Percentiles rank a stretch among this genome's conserved stretches.
phyloP scores from a whole-genome alignment of 495 filamentous ascomycete species.

The Annulohypoxylon stygium region DNA sequence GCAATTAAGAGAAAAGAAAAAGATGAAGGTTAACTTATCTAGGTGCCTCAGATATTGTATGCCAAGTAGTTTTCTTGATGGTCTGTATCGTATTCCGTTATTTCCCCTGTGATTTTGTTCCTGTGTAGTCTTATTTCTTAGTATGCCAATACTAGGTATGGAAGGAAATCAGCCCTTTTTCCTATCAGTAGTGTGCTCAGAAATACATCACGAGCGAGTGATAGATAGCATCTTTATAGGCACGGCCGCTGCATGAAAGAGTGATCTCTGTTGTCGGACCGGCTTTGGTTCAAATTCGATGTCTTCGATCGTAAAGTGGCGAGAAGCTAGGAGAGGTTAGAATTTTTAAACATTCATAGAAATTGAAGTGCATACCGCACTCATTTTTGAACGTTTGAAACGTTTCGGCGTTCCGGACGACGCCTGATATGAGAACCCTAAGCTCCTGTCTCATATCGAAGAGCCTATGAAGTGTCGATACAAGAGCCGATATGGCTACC shows the following conservation, averaged over 20 bases:
- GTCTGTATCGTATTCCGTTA: no score
- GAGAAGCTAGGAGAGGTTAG: constrained; percentile 46
- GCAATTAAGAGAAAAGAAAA: no score
- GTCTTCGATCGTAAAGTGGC: constrained; percentile 57
- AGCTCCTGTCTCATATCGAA: constrained; percentile 49
- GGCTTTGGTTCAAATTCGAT: constrained; percentile 60
- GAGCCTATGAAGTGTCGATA: constrained; percentile 53
- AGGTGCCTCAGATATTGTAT: no score
- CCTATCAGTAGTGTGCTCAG: neutral
- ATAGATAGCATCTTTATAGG: constrained; percentile 61
- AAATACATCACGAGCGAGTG: constrained; percentile 5
- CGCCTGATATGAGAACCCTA: constrained; percentile 52
- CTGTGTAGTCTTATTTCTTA: neutral
- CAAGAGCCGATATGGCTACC: constrained; percentile 50
- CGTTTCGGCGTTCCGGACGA: constrained; percentile 54
- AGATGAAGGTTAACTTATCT: no score
- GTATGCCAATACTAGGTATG: neutral
- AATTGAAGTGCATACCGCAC: constrained; percentile 48
- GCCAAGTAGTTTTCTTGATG: no score
- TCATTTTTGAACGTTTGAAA: constrained; percentile 52
- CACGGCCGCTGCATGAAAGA: constrained; percentile 67
- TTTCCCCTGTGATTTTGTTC: no score
- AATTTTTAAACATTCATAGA: neutral
- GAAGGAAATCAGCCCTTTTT: neutral
- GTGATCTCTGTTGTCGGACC: constrained; percentile 65